Evolutionary conservation across 2,329 filamentous ascomycete species (phyloP), one percentile per base, ranked within the genome.

Genomic region (Xylaria sp.): DNA sequence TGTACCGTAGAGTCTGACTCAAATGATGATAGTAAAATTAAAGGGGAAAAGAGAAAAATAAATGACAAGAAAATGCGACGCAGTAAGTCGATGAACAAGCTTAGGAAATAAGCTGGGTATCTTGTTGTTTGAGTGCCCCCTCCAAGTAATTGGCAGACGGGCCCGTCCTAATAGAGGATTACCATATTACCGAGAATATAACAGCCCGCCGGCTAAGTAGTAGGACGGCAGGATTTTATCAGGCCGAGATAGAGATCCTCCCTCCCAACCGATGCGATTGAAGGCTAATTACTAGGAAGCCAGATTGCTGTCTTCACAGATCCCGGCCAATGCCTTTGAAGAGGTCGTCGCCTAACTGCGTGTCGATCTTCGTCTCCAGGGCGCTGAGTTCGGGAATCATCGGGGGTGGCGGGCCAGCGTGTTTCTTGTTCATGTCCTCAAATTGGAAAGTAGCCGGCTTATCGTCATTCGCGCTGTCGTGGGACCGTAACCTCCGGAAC

Each of bases 351-450:
- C 85, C 85, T 50, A 86, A 81, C 56, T 78, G 75, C 27, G 81
- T 78, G 56, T 84, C 83, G 57, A 84, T 73, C 75, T 83, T 84
- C 64, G 84, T 82, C 73, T 87, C 82, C 64, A 88, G 80, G 57
- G 84, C 82, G 73, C 79, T 82, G 58, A 89, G 80, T 75, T 89
- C 87, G 21, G 87, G 87, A 59, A 89, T 89, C 85, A 85, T 88
- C 27, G 87, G 87, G 45, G 87, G 86, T 64, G 87, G 87, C 8
- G 87, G 86, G 11, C 84, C 85, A 42, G 77, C 70, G 5, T 81
- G 77, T 69, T 82, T 83, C 74, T 80, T 78, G 27, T 71, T 73
- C 47, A 54, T 17, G 61, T 82, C 79, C 54, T 84, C 80, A 64
- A 83, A 80, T 55, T 82, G 71, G 66, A 83, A 75, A 74, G 82